A percentile compares a stretch with the other conserved stretches of the same genome.
Conservation (phyloP, 345 rosid species). For the Mercurialis annua region DNA sequence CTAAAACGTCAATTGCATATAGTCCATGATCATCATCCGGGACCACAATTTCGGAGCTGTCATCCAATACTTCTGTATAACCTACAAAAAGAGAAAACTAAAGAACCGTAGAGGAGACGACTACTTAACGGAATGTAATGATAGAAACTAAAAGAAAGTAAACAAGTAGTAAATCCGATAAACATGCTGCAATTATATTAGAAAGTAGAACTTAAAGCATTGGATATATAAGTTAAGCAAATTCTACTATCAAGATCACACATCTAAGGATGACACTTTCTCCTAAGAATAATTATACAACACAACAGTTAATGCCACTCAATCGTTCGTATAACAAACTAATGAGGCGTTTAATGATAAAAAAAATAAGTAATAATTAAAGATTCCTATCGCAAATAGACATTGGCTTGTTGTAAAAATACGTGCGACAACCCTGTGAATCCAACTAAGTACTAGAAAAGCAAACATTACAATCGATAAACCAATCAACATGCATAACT, state of each 20-base stretch:
- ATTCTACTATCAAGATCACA: neutral
- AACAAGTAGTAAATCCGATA: neutral
- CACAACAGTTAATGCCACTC: neutral
- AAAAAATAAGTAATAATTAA: too few species aligned
- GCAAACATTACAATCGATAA: too few species aligned
- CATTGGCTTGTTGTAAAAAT: too few species aligned
- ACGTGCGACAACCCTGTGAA: too few species aligned
- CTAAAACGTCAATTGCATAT: conserved; percentile 74
- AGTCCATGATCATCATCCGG: conserved; percentile 91
- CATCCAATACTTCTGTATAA: conserved; percentile 67
- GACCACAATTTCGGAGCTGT: conserved; percentile 55
- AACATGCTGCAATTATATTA: neutral
- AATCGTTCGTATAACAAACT: too few species aligned
- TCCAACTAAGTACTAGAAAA: too few species aligned
- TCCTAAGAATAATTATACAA: neutral
- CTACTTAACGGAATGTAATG: neutral
- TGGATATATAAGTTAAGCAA: neutral
- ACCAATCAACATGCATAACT: neutral
- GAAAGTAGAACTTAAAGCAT: neutral
- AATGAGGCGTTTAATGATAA: too few species aligned
- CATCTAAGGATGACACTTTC: neutral
- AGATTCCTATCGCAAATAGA: too few species aligned
- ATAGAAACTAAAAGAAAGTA: neutral
- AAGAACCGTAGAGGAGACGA: too few species aligned
- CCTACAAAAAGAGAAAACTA: conserved; percentile 36